Conservation (phyloP, 2,329 filamentous ascomycete species). For the Xylariaceae sp. region DNA sequence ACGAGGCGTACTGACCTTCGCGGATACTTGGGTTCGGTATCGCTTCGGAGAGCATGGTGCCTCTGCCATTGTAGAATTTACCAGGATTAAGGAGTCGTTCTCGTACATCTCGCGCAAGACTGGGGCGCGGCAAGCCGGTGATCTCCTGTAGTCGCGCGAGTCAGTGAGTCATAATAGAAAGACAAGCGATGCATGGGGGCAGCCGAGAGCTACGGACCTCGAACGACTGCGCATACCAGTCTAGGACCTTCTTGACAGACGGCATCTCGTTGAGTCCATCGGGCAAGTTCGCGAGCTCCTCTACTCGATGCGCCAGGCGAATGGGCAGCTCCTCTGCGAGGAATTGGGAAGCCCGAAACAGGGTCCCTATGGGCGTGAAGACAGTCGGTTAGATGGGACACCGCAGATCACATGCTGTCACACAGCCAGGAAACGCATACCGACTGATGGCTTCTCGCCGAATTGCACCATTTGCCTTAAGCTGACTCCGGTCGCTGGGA, state of each 20-base stretch:
- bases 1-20: constrained; percentile 71
- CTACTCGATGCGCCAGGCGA: constrained; percentile 88
- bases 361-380: constrained; percentile 45
- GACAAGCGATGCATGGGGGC: constrained; percentile 9
- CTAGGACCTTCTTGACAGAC: constrained; percentile 87
- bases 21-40: constrained; percentile 87
- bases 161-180: constrained; percentile 30
- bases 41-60: constrained; percentile 69
- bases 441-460: constrained; percentile 85
- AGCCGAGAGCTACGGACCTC: constrained; percentile 55
- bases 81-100: constrained; percentile 69
- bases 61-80: constrained; percentile 47
- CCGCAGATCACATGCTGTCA: constrained; percentile 4
- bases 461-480: constrained; percentile 99
- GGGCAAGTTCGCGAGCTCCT: constrained; percentile 85
- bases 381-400: constrained; percentile 15
- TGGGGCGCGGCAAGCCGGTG: constrained; percentile 74
- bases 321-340: constrained; percentile 97
- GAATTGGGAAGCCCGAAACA: constrained; percentile 97
- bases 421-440: constrained; percentile 44
- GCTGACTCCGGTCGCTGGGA: constrained; percentile 93
- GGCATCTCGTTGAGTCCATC: constrained; percentile 98
- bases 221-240: constrained; percentile 99
- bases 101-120: constrained; percentile 68
- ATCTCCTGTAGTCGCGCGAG: constrained; percentile 64